Base-by-base conservation (phyloP, 257 asterid genomes). In the Mitragyna speciosa region DNA sequence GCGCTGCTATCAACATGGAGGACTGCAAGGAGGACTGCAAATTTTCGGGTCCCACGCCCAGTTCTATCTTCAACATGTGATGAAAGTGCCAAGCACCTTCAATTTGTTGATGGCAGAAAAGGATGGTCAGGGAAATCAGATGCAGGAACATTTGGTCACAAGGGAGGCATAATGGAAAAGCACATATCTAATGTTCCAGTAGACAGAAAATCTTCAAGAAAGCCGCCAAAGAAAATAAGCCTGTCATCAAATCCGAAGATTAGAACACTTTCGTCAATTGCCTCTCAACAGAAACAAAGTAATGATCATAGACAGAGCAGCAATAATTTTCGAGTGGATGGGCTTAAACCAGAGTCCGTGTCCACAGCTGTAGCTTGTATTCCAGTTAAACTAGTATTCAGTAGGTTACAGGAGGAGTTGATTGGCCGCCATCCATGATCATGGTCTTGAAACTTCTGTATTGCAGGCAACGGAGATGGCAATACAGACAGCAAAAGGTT, bases 11-110 rank as follows among this genome's bases (percentile, higher is more conserved):
- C 96, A 0, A 87, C 85, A 26, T 96, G 99, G 99, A 89, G 94
- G 83, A 96, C 99, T 22, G 99, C 96, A 28, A 93, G 97, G 39
- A 90, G 99, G 85, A 96, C 98, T 24, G 95, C 99, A 41, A 91
- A 89, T 82, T 84, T 84, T 56, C 92, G 99, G 75, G 89, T 92
- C 12, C 97, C 97, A 16, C 97, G 98, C 76, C 95, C 98, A 33
- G 89, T 83, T 76, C 78, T 82, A 59, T 80, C 87, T 26, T 77
- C 90, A 17, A 41, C 89, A 45, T 63, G 87, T 67, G 90, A 87
- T 67, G 87, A 82, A 75, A 75, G 81, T 75, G 79, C 82, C 85
- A 82, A 74, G 61, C 82, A 83, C 30, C 43, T 76, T 76, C 92
- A 76, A 33, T 76, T 77, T 30, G 67, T 36, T 7, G 78, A 73